These are phyloP conservation scores for Diaporthe citrichinensis DNA, from an alignment of 2,329 filamentous ascomycete genomes.

Conservation along the genomic window DNA sequence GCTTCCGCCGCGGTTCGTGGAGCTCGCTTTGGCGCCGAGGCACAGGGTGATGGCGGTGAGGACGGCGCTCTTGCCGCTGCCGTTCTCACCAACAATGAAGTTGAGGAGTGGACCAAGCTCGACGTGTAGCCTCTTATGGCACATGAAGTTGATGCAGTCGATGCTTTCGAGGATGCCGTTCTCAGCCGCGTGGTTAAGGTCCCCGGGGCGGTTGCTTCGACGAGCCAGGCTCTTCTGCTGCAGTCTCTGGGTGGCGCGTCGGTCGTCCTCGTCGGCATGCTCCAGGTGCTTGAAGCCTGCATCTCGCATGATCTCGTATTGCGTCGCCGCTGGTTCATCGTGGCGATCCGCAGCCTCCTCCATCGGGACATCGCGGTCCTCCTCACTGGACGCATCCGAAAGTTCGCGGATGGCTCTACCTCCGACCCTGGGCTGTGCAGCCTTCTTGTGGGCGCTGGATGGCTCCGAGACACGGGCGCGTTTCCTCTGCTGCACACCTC, in stretches of 20 bases:
- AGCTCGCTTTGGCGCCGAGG: conserved; percentile 92
- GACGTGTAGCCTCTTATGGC: conserved; percentile 85
- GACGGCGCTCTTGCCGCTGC: conserved; percentile 96
- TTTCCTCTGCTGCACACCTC: conserved; percentile 52
- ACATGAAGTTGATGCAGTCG: conserved; percentile 96
- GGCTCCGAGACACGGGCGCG: conserved; percentile 54
- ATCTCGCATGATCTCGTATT: conserved; percentile 75
- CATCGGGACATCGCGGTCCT: conserved; percentile 49
- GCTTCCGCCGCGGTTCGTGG: conserved; percentile 92
- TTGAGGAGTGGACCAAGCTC: conserved; percentile 95
- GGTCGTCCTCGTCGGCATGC: conserved; percentile 71
- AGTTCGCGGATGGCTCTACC: conserved; percentile 43
- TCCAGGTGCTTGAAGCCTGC: conserved; percentile 70
- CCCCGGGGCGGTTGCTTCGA: conserved; percentile 58
- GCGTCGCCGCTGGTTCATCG: conserved; percentile 63
- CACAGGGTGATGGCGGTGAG: conserved; percentile 94
- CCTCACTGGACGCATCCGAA: conserved; percentile 39
- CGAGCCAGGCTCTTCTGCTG: conserved; percentile 45
- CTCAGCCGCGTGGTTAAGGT: conserved; percentile 80
- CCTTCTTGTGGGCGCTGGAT: conserved; percentile 48
- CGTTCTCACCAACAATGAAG: conserved; percentile 98
- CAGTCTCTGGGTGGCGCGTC: conserved; percentile 75
- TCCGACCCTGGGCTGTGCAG: conserved; percentile 46
- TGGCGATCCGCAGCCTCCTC: conserved; percentile 44
- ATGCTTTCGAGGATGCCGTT: conserved; percentile 91